Conservation (phyloP, 805 yeast species). For the Starmerella sirachaensis region DNA sequence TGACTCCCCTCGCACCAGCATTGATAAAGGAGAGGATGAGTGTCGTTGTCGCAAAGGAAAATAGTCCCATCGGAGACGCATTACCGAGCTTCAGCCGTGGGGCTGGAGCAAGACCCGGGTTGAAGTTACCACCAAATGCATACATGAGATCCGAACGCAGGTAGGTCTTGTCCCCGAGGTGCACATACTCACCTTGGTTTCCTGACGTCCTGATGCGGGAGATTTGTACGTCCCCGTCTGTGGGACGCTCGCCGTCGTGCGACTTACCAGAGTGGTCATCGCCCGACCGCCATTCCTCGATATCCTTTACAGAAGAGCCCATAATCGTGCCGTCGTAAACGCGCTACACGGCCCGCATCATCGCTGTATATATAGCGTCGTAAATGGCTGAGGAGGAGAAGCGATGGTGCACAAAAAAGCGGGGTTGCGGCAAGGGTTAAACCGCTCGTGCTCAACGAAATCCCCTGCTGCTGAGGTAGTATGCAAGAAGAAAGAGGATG, state of each 20-base stretch:
- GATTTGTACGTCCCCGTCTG: slow-evolving; percentile 3
- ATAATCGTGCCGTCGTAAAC: no score
- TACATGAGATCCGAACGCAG: slow-evolving; percentile 41
- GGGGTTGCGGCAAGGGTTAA: no score
- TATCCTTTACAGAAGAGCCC: no score
- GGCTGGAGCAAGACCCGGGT: slow-evolving; percentile 32
- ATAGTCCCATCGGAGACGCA: slow-evolving; percentile 53
- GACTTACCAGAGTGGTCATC: neutral
- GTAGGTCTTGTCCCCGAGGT: slow-evolving; percentile 31
- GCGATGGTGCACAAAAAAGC: no score
- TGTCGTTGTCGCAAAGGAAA: slow-evolving; percentile 50
- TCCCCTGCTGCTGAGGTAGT: no score
- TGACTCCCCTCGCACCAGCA: slow-evolving; percentile 47
- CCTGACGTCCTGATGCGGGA: slow-evolving; percentile 16
- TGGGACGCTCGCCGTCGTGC: neutral
- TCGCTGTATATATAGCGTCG: no score
- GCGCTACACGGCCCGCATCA: no score
- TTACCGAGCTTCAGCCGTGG: slow-evolving; percentile 44
- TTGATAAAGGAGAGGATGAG: slow-evolving; percentile 46
- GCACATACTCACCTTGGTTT: slow-evolving; percentile 24
- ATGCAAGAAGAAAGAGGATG: no score
- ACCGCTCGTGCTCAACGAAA: no score
- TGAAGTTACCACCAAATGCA: slow-evolving; percentile 52
- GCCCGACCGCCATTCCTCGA: no score
- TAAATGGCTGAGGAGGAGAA: no score